A percentile compares a stretch with the other conserved stretches of the same genome.
These are phyloP conservation scores for Cudoniella acicularis DNA, from an alignment of 495 filamentous ascomycete species.

Conservation along the genomic window DNA sequence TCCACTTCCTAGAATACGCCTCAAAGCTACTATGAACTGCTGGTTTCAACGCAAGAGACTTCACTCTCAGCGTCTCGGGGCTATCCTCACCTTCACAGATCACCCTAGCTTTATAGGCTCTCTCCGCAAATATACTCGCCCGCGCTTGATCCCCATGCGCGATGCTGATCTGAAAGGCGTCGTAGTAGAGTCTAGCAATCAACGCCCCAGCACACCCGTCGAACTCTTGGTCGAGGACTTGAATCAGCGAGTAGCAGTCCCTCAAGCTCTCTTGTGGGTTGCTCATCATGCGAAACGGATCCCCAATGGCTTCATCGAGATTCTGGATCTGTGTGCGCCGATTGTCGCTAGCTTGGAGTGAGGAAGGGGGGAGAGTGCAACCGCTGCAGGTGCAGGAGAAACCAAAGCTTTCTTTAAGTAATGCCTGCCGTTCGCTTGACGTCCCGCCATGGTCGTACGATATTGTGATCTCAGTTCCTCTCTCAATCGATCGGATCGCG, in stretches of 20 bases:
- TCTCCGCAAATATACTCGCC: slow-evolving; percentile 41
- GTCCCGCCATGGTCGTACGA: slow-evolving; percentile 32
- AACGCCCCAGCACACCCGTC: slow-evolving; percentile 17
- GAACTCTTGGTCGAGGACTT: slow-evolving; percentile 32
- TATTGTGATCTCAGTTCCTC: slow-evolving; percentile 41
- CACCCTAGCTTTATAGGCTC: slow-evolving; percentile 28
- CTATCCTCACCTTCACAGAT: slow-evolving; percentile 35
- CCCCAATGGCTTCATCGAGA: slow-evolving; percentile 31
- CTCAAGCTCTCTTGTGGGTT: slow-evolving; percentile 26
- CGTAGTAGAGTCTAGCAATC: slow-evolving; percentile 34
- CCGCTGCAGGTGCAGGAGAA: slow-evolving; percentile 35
- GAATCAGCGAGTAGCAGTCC: slow-evolving; percentile 26
- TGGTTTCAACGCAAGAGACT: slow-evolving; percentile 31
- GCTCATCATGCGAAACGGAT: slow-evolving; percentile 21
- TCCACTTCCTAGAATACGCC: slow-evolving; percentile 33
- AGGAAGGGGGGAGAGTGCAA: slow-evolving; percentile 27
- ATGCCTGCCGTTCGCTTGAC: slow-evolving; percentile 17
- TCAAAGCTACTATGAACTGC: slow-evolving; percentile 28
- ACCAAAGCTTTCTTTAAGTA: slow-evolving; percentile 33
- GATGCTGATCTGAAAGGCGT: slow-evolving; percentile 41
- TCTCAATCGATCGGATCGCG: slow-evolving; percentile 33
- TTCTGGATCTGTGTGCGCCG: slow-evolving; percentile 30
- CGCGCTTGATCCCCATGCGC: slow-evolving; percentile 39
- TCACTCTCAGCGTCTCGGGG: slow-evolving; percentile 26
- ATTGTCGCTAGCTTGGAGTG: slow-evolving; percentile 31